phyloP scores from a whole-genome alignment of 805 yeast species.

The Lachancea mirantina region DNA sequence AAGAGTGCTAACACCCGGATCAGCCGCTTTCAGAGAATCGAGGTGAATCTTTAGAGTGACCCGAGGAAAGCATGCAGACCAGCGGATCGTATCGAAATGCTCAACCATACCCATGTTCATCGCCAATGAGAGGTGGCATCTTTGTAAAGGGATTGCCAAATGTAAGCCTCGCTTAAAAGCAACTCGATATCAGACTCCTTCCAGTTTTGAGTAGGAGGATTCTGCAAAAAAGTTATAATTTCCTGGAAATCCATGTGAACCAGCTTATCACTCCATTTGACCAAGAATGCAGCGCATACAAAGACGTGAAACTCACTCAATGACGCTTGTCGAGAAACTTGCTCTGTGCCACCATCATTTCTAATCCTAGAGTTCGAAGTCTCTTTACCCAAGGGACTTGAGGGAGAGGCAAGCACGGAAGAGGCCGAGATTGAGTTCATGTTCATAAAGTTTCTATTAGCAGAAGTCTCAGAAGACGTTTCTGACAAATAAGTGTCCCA shows the following conservation, averaged over 20 bases:
- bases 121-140: slow-evolving; percentile 84
- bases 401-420: slow-evolving; percentile 5
- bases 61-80: no score
- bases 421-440: slow-evolving; percentile 3
- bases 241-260: slow-evolving; percentile 90
- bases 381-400: slow-evolving; percentile 2
- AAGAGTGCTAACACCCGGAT: no score
- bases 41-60: no score
- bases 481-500: slow-evolving; percentile 93
- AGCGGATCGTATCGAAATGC: no score
- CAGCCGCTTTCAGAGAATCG: no score
- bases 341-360: slow-evolving; percentile 1
- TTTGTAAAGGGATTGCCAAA: slow-evolving; percentile 91
- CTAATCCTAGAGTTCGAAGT: slow-evolving; percentile 3
- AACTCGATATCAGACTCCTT: slow-evolving; percentile 83
- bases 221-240: slow-evolving; percentile 83
- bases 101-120: slow-evolving; percentile 5
- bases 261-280: slow-evolving; percentile 75
- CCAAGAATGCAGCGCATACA: slow-evolving; percentile 94
- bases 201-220: slow-evolving; percentile 84
- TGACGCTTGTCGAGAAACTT: slow-evolving; percentile 20
- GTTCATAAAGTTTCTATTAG: slow-evolving; percentile 10
- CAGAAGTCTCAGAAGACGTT: slow-evolving; percentile 37
- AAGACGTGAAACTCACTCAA: slow-evolving; percentile 87
- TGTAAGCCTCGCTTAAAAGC: slow-evolving; percentile 88